These are phyloP conservation scores for Akanthomyces muscarius DNA, from an alignment of 2,329 filamentous ascomycete species.

Conservation along the genomic window DNA sequence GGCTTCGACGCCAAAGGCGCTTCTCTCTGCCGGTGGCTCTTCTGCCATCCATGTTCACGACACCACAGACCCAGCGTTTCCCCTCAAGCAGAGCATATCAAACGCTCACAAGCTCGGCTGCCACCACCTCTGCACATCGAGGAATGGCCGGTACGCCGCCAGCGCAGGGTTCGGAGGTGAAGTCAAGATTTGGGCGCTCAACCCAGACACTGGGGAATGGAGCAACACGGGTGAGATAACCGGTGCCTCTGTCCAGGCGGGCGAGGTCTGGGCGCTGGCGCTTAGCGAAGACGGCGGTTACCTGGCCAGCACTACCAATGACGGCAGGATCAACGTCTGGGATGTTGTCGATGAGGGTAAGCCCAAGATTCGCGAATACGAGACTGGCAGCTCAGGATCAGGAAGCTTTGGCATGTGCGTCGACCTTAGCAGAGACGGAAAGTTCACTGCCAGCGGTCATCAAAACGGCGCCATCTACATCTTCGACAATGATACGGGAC, in stretches of 20 bases:
- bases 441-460: slow-evolving; percentile 85
- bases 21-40: slow-evolving; percentile 82
- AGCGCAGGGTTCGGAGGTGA: slow-evolving; percentile 88
- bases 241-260: slow-evolving; percentile 49
- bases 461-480: slow-evolving; percentile 90
- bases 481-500: slow-evolving; percentile 87
- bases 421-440: slow-evolving; percentile 74
- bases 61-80: slow-evolving; percentile 66
- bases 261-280: slow-evolving; percentile 82
- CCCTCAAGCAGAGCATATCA: slow-evolving; percentile 73
- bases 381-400: slow-evolving; percentile 66
- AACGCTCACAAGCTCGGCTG: slow-evolving; percentile 83
- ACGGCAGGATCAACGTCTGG: slow-evolving; percentile 89
- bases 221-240: slow-evolving; percentile 38
- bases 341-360: slow-evolving; percentile 55
- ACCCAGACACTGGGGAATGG: slow-evolving; percentile 55
- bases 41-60: slow-evolving; percentile 78
- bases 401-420: slow-evolving; percentile 89
- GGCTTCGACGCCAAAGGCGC: slow-evolving; percentile 66
- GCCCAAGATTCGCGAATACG: slow-evolving; percentile 73
- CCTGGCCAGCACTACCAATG: slow-evolving; percentile 81
- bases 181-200: slow-evolving; percentile 73
- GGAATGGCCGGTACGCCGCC: slow-evolving; percentile 67
- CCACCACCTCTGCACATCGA: slow-evolving; percentile 76
- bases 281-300: slow-evolving; percentile 80